phyloP scores from a whole-genome alignment of 345 rosid species.

The Sisymbrium altissimum region DNA sequence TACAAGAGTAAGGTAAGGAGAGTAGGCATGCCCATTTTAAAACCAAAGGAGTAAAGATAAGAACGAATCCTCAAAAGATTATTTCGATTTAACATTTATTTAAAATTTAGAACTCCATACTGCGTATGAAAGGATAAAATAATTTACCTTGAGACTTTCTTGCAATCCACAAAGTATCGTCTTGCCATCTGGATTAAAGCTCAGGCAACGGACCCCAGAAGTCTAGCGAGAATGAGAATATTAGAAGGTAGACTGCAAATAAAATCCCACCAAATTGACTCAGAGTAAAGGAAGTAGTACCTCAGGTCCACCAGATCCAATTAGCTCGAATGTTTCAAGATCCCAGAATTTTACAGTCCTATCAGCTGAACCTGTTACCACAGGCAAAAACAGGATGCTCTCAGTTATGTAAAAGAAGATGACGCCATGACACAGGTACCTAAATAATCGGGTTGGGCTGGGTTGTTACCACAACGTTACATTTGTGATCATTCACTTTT shows the following conservation, averaged over 20 bases:
- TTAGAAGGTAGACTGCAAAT: not conserved
- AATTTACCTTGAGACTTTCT: slow-evolving; percentile 76
- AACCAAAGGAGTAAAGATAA: not conserved
- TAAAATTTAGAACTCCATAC: not conserved
- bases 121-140: slow-evolving; percentile 4
- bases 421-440: slow-evolving; percentile 2
- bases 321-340: slow-evolving; percentile 95
- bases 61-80: not conserved
- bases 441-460: not conserved
- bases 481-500: not conserved
- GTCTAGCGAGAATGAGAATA: slow-evolving; percentile 45
- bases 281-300: slow-evolving; percentile 37
- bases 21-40: not conserved
- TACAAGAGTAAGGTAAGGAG: slow-evolving; percentile 1
- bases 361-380: slow-evolving; percentile 81
- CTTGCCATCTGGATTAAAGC: slow-evolving; percentile 95
- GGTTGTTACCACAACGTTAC: slow-evolving; percentile 3
- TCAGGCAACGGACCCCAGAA: slow-evolving; percentile 84
- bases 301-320: slow-evolving; percentile 96
- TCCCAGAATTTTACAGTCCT: slow-evolving; percentile 98
- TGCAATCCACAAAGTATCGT: slow-evolving; percentile 92
- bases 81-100: not conserved
- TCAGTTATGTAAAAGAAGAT: not conserved
- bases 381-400: slow-evolving; percentile 7
- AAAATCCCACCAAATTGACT: not conserved